These are phyloP conservation scores for Cercospora sesami DNA, from an alignment of 2,329 filamentous ascomycete species.

Conservation along the genomic window DNA sequence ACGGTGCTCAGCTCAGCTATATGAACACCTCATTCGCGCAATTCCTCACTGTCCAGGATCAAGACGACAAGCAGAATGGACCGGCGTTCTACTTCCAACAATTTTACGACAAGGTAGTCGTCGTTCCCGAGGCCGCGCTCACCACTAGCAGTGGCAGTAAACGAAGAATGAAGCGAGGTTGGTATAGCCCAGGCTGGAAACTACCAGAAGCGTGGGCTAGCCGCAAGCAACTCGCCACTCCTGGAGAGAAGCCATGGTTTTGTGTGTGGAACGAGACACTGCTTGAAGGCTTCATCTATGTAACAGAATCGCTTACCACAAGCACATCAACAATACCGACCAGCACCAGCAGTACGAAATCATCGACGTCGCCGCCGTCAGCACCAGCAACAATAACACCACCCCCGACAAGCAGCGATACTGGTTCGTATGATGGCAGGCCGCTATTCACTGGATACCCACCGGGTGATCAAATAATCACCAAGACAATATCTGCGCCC, in stretches of 20 bases:
- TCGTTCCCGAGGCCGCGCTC: conserved; percentile 47
- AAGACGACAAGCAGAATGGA: conserved; percentile 56
- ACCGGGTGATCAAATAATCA: conserved; percentile 12
- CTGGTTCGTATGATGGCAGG: conserved; percentile 2
- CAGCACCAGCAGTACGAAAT: conserved; percentile 12
- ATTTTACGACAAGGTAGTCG: conserved; percentile 64
- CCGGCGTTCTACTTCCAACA: conserved; percentile 65
- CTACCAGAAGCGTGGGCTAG: conserved; percentile 26
- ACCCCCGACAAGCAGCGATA: conserved; percentile 4
- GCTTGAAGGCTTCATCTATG: conserved; percentile 67
- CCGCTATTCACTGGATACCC: conserved; percentile 15
- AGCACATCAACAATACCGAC: conserved; percentile 13
- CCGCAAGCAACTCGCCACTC: conserved; percentile 47
- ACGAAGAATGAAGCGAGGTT: conserved; percentile 26
- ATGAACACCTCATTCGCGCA: conserved; percentile 46
- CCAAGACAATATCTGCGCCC: conserved; percentile 2
- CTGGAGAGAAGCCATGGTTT: conserved; percentile 66
- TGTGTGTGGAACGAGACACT: conserved; percentile 69
- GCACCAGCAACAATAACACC: conserved; percentile 20
- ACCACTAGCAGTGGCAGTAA: conserved; percentile 28
- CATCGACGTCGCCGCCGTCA: conserved; percentile 16
- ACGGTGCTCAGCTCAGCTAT: conserved; percentile 59
- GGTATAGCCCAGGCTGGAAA: conserved; percentile 23
- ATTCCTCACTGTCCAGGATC: conserved; percentile 59
- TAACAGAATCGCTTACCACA: conserved; percentile 52